phyloP scores from a whole-genome alignment of 176 grass and related monocot genomes.

The Carex littledalei region DNA sequence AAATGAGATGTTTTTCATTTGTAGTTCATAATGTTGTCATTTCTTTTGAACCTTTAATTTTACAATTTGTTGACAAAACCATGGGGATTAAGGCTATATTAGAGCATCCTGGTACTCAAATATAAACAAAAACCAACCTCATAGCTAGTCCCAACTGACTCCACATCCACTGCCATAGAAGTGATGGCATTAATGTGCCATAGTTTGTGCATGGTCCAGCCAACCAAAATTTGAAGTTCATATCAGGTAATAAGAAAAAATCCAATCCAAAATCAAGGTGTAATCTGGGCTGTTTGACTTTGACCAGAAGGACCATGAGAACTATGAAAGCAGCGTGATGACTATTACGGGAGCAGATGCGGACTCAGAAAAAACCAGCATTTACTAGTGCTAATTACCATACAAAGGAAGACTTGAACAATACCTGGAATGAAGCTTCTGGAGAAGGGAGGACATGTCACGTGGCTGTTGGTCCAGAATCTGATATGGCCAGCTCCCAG shows the following conservation, averaged over 20 bases:
- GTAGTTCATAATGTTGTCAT: background rate
- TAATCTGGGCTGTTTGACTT: background rate
- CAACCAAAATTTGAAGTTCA: background rate
- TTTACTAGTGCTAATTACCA: background rate
- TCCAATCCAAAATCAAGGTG: background rate
- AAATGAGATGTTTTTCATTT: background rate
- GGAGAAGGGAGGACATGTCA: conserved; percentile 84
- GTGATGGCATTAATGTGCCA: background rate
- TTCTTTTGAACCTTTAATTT: background rate
- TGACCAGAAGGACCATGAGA: background rate
- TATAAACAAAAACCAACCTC: background rate
- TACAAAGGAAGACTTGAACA: background rate
- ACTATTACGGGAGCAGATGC: background rate
- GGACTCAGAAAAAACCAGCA: background rate
- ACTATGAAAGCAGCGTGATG: background rate
- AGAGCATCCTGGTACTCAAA: background rate
- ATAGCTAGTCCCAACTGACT: background rate
- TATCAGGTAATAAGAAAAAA: background rate
- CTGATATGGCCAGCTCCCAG: conserved; percentile 83
- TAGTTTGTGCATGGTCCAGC: background rate
- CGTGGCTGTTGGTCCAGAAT: conserved; percentile 87
- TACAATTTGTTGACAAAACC: background rate
- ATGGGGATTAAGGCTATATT: background rate
- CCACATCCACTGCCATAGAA: background rate
- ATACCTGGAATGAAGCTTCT: conserved; percentile 97